Evolutionary conservation across 768 basidiomycete genomes (phyloP).

Genomic region (Mycena kentingensis): DNA sequence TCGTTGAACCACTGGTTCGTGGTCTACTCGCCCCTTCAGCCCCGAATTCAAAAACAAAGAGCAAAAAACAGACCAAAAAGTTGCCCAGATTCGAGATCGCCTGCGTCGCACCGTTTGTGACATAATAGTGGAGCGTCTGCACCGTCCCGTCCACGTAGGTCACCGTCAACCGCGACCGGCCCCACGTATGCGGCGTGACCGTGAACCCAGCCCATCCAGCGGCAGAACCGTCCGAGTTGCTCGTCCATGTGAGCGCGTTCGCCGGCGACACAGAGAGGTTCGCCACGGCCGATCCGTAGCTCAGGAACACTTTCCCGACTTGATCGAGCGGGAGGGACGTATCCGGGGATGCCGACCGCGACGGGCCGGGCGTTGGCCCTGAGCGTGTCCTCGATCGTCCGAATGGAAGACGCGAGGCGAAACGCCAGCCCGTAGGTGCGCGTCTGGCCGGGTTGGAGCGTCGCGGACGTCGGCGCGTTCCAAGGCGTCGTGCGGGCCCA

Average conservation of each 20-base stretch:
- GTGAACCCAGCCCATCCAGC: slow-evolving; percentile 50
- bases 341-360: slow-evolving; percentile 55
- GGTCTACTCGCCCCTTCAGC: slow-evolving; percentile 26
- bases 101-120: slow-evolving; percentile 48
- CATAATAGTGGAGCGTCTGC: slow-evolving; percentile 56
- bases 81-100: slow-evolving; percentile 51
- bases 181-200: slow-evolving; percentile 47
- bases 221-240: slow-evolving; percentile 45
- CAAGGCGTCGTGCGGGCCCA: slow-evolving; percentile 54
- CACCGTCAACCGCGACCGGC: slow-evolving; percentile 50
- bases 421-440: slow-evolving; percentile 59
- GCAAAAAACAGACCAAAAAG: slow-evolving; percentile 37
- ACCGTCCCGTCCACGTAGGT: slow-evolving; percentile 52
- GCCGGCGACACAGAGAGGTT: slow-evolving; percentile 47
- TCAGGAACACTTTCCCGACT: slow-evolving; percentile 53
- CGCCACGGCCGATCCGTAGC: slow-evolving; percentile 41
- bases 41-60: too few species aligned
- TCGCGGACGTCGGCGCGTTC: slow-evolving; percentile 54
- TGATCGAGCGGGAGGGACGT: slow-evolving; percentile 53
- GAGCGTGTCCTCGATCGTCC: slow-evolving; percentile 48
- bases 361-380: slow-evolving; percentile 45
- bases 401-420: slow-evolving; percentile 50
- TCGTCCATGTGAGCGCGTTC: slow-evolving; percentile 47
- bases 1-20: slow-evolving; percentile 56
- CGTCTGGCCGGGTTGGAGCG: slow-evolving; percentile 47